A percentile compares a stretch with the other conserved stretches of the same genome.
These are phyloP conservation scores for Venturia effusa DNA, from an alignment of 2,329 filamentous ascomycete genomes.

Conservation along the genomic window DNA sequence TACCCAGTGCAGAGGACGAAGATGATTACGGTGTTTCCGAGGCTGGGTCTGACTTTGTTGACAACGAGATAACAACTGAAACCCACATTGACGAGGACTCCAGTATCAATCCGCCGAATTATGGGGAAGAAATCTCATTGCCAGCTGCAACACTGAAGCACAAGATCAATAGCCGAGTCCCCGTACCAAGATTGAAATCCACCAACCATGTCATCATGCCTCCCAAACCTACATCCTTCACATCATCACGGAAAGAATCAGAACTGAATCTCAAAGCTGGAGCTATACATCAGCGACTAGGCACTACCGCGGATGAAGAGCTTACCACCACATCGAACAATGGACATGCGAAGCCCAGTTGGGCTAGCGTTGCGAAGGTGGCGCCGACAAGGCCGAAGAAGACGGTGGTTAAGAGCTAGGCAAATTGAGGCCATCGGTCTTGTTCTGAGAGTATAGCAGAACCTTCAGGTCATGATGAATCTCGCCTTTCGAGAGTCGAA, in stretches of 20 bases:
- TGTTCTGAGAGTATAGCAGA: no score
- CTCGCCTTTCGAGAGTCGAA: no score
- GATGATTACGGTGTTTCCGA: neutral
- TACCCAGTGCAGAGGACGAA: neutral
- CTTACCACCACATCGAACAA: no score
- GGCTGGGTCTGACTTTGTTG: neutral
- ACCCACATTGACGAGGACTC: neutral
- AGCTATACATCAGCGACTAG: no score
- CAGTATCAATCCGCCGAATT: no score
- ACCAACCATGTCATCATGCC: neutral
- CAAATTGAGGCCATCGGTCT: no score
- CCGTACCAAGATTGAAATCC: neutral
- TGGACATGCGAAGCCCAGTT: no score
- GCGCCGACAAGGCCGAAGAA: no score
- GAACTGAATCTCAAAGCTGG: neutral
- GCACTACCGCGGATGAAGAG: no score
- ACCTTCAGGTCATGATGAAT: no score
- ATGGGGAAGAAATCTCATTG: neutral
- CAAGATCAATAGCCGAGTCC: neutral
- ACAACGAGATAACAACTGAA: neutral
- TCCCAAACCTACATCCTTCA: neutral
- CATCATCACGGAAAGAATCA: neutral
- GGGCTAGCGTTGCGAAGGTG: no score
- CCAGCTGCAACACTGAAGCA: neutral
- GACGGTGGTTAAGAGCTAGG: no score